Base-by-base conservation (phyloP, 371 early-diverging fungal genomes). In the Lichtheimia hyalospora region DNA sequence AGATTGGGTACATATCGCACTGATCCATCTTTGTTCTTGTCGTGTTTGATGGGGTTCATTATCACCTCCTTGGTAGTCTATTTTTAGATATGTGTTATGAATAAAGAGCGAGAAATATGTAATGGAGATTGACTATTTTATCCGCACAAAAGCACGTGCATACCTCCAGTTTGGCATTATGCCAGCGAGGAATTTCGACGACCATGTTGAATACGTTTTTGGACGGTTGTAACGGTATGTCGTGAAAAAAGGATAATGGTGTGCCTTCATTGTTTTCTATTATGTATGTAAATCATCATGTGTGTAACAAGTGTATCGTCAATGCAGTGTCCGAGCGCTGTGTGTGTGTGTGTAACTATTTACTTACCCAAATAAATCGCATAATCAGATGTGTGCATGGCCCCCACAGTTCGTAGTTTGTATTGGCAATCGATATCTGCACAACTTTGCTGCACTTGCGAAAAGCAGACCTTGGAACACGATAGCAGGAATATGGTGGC, bases 111-210 rank as follows among this genome's bases (percentile, higher is more conserved):
- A 15, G 5, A 25, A 51, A 15, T 44, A 25, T 24, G 34, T 34
- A 10, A 34, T 34, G 34, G 34, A 10, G 10, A 10, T 1, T 3
- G 34, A 1, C 6, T 8, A n/a, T 34, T 2, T 34, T 34, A 8
- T 34, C 34, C 34, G 10, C 34, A 10, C 34, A 34, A 27, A 27
- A 27, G 27, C 27, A 27, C 14, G 15, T 42, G 2, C 42, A 65
- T 75, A 95, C 94, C 87, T 99, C 99, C 59, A 96, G 82, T 88
- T 99, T 99, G 63, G 97, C 99, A 81, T 98, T 98, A 68, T 96
- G 92, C 96, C 98, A 99, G 58, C 99, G 88, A 50, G 99, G 99
- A 54, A 99, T 96, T 77, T 99, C 99, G 48, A 99, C 96, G 44
- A 98, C 87, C 93, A 96, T 95, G 86, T 99, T 97, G 12, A 59